A percentile compares a stretch with the other conserved stretches of the same genome.
Conservation (phyloP, 2,329 filamentous ascomycete genomes). For the Cytospora piceae region DNA sequence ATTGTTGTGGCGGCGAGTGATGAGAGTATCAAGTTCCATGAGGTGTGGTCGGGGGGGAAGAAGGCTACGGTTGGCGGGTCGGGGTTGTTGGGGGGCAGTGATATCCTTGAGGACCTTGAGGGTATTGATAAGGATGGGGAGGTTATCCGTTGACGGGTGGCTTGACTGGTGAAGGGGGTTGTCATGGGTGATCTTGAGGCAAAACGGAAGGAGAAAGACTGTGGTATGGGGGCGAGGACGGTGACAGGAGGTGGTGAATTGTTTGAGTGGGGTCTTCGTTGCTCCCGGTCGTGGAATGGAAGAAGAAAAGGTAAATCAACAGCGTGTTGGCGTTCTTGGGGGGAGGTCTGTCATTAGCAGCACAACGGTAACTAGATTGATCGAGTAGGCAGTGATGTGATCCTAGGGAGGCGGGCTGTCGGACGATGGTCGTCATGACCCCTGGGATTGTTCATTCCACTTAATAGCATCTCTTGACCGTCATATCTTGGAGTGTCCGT, state of each 20-base stretch:
- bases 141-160: constrained; percentile 64
- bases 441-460: constrained; percentile 26
- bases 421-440: constrained; percentile 16
- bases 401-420: constrained; percentile 22
- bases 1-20: constrained; percentile 92
- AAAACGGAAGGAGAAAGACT: not conserved
- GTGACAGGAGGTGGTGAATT: not conserved
- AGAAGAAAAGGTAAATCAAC: constrained; percentile 21
- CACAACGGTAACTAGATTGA: constrained; percentile 26
- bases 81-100: constrained; percentile 77
- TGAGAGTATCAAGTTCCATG: constrained; percentile 91
- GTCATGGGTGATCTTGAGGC: not conserved
- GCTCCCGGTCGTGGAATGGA: constrained; percentile 40
- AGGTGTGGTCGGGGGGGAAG: constrained; percentile 77
- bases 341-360: not conserved
- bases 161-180: not conserved
- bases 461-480: constrained; percentile 28
- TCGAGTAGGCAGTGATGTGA: constrained; percentile 20
- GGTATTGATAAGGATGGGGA: constrained; percentile 77
- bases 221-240: not conserved
- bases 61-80: constrained; percentile 56
- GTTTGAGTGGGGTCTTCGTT: not conserved
- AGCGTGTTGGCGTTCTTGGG: constrained; percentile 22
- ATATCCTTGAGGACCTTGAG: constrained; percentile 81
- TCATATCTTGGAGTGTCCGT: not conserved